phyloP scores from a whole-genome alignment of 805 yeast genomes.

The Wickerhamomyces hampshirensis region DNA sequence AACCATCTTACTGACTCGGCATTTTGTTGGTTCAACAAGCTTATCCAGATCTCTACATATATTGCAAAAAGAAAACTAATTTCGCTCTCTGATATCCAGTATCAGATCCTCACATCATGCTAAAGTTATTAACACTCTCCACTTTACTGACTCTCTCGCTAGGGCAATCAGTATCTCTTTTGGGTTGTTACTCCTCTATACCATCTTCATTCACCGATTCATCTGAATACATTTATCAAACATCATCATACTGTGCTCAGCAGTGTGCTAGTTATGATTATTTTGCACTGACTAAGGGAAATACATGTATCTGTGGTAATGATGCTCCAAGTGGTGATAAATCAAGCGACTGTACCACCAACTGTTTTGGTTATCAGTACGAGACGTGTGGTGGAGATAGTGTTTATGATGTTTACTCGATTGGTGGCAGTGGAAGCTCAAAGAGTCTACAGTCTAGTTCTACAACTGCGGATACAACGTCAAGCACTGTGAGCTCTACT shows the following conservation, averaged over 20 bases:
- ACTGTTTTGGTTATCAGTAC: constrained; percentile 52
- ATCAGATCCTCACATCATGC: not conserved
- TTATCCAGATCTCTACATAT: too few species aligned
- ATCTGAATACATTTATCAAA: constrained; percentile 44
- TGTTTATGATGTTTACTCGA: constrained; percentile 42
- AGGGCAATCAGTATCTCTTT: not conserved
- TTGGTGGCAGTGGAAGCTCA: constrained; percentile 17
- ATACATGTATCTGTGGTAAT: constrained; percentile 57
- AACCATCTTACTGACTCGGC: too few species aligned
- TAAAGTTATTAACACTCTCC: not conserved
- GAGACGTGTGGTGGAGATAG: constrained; percentile 62
- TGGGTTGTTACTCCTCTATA: constrained; percentile 19
- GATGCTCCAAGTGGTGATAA: constrained; percentile 33
- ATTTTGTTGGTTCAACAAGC: too few species aligned
- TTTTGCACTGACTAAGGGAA: constrained; percentile 45
- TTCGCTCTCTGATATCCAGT: not conserved
- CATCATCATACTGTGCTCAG: constrained; percentile 42
- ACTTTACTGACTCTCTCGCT: not conserved
- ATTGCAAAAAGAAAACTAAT: not conserved
- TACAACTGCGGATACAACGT: not conserved
- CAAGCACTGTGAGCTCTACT: not conserved
- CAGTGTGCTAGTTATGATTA: constrained; percentile 37
- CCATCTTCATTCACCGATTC: constrained; percentile 18
- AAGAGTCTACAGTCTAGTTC: not conserved
- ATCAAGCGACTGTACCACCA: constrained; percentile 30